phyloP scores from a whole-genome alignment of 2,329 filamentous ascomycete genomes.

The Diaporthe batatas region DNA sequence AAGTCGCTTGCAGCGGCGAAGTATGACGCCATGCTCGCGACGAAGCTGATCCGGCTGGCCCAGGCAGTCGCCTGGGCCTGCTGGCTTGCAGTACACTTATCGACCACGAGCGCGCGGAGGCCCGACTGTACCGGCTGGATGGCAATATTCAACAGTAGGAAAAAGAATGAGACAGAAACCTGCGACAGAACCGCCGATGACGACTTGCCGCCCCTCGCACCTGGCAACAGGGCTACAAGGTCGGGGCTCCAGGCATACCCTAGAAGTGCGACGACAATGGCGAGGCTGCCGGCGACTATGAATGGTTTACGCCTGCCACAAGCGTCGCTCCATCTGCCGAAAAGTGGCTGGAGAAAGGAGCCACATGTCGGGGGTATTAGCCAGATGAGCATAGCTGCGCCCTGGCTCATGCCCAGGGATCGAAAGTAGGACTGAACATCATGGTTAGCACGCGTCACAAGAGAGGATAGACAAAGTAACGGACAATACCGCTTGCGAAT shows the following conservation, averaged over 20 bases:
- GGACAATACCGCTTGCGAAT: not conserved
- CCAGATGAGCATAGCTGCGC: not conserved
- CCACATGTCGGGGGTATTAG: not conserved
- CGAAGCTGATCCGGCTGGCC: not conserved
- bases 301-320: not conserved
- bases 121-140: not conserved
- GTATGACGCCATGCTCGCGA: constrained; percentile 4
- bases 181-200: not conserved
- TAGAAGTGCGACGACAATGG: not conserved
- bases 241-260: not conserved
- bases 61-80: not conserved
- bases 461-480: not conserved
- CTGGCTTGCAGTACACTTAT: not conserved
- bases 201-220: not conserved
- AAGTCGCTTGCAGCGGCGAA: not conserved
- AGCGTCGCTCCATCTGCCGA: not conserved
- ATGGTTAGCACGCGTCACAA: not conserved
- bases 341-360: not conserved
- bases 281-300: not conserved
- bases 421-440: not conserved
- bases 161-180: not conserved
- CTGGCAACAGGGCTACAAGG: not conserved
- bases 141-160: not conserved
- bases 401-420: not conserved
- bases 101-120: not conserved